phyloP scores from a whole-genome alignment of 2,329 filamentous ascomycete species.

The Dendrostoma leiphaemia region DNA sequence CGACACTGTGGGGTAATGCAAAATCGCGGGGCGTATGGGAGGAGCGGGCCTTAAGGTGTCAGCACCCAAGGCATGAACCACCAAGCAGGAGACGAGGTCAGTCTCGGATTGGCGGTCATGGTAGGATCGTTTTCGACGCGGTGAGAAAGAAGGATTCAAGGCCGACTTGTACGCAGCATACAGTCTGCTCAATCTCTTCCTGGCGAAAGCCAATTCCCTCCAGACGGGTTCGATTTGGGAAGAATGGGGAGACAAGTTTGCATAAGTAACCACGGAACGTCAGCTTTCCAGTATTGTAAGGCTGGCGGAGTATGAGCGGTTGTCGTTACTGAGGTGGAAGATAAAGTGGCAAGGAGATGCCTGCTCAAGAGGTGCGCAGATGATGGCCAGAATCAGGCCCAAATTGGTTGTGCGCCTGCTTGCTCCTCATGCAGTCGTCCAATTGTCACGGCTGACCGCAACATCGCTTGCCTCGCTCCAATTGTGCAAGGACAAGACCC shows the following conservation, averaged over 20 bases:
- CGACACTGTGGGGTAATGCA: slow-evolving; percentile 26
- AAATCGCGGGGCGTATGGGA: slow-evolving; percentile 27
- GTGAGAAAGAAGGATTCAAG: neutral
- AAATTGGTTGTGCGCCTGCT: slow-evolving; percentile 1
- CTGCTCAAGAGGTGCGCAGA: slow-evolving; percentile 8
- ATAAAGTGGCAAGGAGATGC: slow-evolving; percentile 19
- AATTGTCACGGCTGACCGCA: slow-evolving; percentile 8
- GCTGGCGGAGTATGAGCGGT: slow-evolving; percentile 15
- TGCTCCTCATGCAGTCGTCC: slow-evolving; percentile 2
- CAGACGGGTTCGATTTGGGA: slow-evolving; percentile 3
- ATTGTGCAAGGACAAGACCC: neutral
- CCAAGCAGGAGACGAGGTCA: slow-evolving; percentile 42
- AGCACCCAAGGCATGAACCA: slow-evolving; percentile 43
- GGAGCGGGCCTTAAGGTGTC: slow-evolving; percentile 35
- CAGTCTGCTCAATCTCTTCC: slow-evolving; percentile 4
- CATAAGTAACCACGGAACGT: slow-evolving; percentile 11
- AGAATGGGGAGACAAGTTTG: slow-evolving; percentile 2
- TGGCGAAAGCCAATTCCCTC: neutral
- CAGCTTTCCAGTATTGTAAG: slow-evolving; percentile 14
- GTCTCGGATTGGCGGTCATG: slow-evolving; percentile 44
- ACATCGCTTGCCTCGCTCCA: slow-evolving; percentile 7
- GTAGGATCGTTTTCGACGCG: slow-evolving; percentile 35
- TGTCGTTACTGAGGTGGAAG: slow-evolving; percentile 5
- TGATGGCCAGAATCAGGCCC: slow-evolving; percentile 1
- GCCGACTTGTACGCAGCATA: slow-evolving; percentile 8